Base-by-base conservation (phyloP, 1,284 basidiomycete genomes). In the Cryptococcus sp. region DNA sequence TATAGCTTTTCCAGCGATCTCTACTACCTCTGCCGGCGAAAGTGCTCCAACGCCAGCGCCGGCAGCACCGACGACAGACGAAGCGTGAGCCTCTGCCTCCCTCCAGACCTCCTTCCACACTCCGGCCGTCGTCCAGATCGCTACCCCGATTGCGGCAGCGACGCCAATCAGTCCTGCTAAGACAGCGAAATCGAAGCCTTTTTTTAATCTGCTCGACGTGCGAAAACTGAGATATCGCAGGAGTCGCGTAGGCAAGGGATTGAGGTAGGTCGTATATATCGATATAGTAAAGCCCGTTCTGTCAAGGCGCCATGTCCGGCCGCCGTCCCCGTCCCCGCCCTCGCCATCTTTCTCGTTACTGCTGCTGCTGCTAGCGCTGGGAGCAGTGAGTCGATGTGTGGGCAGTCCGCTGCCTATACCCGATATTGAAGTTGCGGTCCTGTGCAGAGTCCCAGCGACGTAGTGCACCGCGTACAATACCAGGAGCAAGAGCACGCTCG, bases 41-140 rank as follows among this genome's bases (percentile, higher is more conserved):
- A 35, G 31, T 10, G 31, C 4, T 13, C 13, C 27, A 4, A 10
- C 27, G 10, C 27, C 27, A 31, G 27, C 27, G 10, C 27, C 31
- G 3, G 42, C 23, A 6, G 51, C n/a, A 3, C 5, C 20, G 19
- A 22, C 17, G 15, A 31, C 23, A 19, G 42, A 35, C 17, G 38
- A 41, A 1, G 61, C 56, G 42, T 64, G 59, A 20, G 51, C 42
- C 17, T 49, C 52, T 5, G 55, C n/a, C 35, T 64, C 59, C 4
- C n/a, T 20, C 56, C 53, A 57, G 7, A 64, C 62, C 5, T 60
- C 59, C 17, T 35, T 49, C 58, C 62, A 64, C 3, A 56, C 53
- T 10, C 17, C 44, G 6, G n/a, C 31, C 16, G 39, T 45, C 15
- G 54, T 44, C 60, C 53, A 61, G 5, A 51, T 11, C 13, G 52